Evolutionary conservation across 2,329 filamentous ascomycete species (phyloP).

Genomic region (Exophiala spinifera): DNA sequence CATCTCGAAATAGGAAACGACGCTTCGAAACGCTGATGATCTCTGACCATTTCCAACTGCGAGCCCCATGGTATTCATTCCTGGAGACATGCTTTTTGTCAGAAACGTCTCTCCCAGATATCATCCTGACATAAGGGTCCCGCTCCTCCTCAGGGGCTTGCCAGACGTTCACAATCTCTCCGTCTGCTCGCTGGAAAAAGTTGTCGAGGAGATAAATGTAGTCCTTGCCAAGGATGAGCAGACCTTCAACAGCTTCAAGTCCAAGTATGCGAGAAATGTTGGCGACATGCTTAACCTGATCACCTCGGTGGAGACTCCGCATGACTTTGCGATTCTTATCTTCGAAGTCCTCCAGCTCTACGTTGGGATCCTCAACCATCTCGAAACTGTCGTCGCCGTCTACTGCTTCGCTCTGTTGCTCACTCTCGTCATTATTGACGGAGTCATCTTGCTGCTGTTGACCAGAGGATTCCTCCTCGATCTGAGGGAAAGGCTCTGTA

Average conservation of each 20-base stretch:
- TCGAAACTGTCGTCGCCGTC: conserved; percentile 87
- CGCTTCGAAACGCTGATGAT: conserved; percentile 94
- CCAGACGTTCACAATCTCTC: conserved; percentile 95
- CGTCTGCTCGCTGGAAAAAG: conserved; percentile 90
- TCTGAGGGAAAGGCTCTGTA: conserved; percentile 30
- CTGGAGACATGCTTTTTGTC: conserved; percentile 49
- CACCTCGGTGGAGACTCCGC: conserved; percentile 84
- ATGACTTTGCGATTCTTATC: conserved; percentile 98
- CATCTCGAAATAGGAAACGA: conserved; percentile 90
- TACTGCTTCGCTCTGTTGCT: conserved; percentile 37
- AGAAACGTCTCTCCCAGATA: conserved; percentile 70
- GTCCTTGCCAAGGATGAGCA: conserved; percentile 89
- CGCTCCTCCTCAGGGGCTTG: conserved; percentile 89
- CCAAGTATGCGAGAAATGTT: conserved; percentile 94
- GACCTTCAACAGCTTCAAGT: conserved; percentile 87
- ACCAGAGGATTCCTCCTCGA: conserved; percentile 28
- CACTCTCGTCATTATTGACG: conserved; percentile 28
- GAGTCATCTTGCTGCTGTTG: conserved; percentile 24
- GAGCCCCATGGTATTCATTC: conserved; percentile 70
- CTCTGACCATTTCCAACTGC: conserved; percentile 91
- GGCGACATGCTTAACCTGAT: conserved; percentile 88
- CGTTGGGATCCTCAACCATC: conserved; percentile 87
- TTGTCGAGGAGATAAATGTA: conserved; percentile 93
- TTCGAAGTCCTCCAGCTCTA: conserved; percentile 80
- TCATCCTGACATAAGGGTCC: conserved; percentile 92